Conservation (phyloP, 2,329 filamentous ascomycete genomes). For the Aureobasidium sp. region DNA sequence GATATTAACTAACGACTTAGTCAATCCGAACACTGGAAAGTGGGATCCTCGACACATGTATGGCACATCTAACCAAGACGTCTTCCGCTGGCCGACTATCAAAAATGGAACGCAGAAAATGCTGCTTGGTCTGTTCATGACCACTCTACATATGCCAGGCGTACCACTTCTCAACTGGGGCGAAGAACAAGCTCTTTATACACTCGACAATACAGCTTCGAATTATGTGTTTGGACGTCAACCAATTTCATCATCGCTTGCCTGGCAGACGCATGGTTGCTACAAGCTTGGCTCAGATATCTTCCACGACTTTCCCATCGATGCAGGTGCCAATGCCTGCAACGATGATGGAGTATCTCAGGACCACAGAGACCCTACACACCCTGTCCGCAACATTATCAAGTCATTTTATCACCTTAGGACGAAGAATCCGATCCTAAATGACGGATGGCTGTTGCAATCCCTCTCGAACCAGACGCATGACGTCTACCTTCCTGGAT, state of each 20-base stretch:
- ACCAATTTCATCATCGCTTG: conserved; percentile 51
- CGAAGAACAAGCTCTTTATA: conserved; percentile 55
- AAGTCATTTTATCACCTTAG: conserved; percentile 55
- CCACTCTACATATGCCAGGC: conserved; percentile 51
- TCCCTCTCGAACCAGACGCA: conserved; percentile 49
- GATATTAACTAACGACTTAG: conserved; percentile 49
- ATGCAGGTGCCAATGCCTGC: conserved; percentile 46
- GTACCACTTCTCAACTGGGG: conserved; percentile 56
- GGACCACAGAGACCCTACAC: conserved; percentile 55
- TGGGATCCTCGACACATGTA: conserved; percentile 56
- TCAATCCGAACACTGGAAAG: conserved; percentile 50
- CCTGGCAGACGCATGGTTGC: conserved; percentile 58
- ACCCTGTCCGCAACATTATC: conserved; percentile 51
- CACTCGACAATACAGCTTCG: conserved; percentile 53
- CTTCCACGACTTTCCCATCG: conserved; percentile 50
- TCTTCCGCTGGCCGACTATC: conserved; percentile 55
- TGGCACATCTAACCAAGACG: conserved; percentile 56
- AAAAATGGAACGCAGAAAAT: conserved; percentile 48
- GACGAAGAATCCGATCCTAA: conserved; percentile 47
- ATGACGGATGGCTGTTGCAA: conserved; percentile 49
- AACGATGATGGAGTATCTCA: conserved; percentile 47
- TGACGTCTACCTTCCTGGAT: conserved; percentile 43
- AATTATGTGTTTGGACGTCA: conserved; percentile 59
- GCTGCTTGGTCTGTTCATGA: conserved; percentile 51
- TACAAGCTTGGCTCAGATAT: conserved; percentile 48